phyloP scores from a whole-genome alignment of 1,139 yeast genomes.

The Hansenula lynferdii region DNA sequence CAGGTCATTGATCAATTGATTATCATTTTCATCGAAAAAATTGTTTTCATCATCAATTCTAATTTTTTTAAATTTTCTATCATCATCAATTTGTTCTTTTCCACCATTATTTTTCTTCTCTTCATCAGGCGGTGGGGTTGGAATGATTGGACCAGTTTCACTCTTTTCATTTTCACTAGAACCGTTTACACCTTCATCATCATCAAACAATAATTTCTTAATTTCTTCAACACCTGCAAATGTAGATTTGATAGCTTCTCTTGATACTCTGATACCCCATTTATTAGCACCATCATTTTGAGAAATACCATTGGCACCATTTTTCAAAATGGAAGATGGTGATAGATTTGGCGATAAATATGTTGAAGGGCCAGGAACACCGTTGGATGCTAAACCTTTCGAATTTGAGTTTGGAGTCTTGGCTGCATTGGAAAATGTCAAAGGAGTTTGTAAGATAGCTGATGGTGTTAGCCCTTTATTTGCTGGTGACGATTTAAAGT shows the following conservation, averaged over 20 bases:
- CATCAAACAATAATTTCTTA: conserved; percentile 12
- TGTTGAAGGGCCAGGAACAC: conserved; percentile 6
- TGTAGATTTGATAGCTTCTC: conserved; percentile 16
- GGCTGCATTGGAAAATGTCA: conserved; percentile 19
- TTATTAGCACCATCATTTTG: conserved; percentile 4
- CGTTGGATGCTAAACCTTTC: conserved; percentile 3
- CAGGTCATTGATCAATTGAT: conserved; percentile 9
- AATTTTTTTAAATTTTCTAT: conserved; percentile 12
- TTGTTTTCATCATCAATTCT: conserved; percentile 13
- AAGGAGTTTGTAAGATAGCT: conserved; percentile 23
- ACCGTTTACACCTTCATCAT: conserved; percentile 1
- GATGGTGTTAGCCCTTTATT: conserved; percentile 23
- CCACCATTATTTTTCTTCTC: conserved; percentile 3
- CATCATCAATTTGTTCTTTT: conserved; percentile 3
- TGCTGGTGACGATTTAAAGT: conserved; percentile 14
- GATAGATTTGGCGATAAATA: conserved; percentile 21
- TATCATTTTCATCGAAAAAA: conserved; percentile 17
- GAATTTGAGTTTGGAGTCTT: conserved; percentile 21
- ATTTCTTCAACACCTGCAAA: conserved; percentile 18
- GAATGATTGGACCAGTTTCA: conserved; percentile 6
- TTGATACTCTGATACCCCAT: conserved; percentile 19
- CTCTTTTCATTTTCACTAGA: neutral
- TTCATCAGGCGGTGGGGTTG: conserved; percentile 21
- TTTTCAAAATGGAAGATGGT: conserved; percentile 11
- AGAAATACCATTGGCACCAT: neutral